Percentiles rank a stretch among this genome's conserved stretches.
These are phyloP conservation scores for Boletus bicolor DNA, from an alignment of 768 basidiomycete genomes.

Conservation along the genomic window DNA sequence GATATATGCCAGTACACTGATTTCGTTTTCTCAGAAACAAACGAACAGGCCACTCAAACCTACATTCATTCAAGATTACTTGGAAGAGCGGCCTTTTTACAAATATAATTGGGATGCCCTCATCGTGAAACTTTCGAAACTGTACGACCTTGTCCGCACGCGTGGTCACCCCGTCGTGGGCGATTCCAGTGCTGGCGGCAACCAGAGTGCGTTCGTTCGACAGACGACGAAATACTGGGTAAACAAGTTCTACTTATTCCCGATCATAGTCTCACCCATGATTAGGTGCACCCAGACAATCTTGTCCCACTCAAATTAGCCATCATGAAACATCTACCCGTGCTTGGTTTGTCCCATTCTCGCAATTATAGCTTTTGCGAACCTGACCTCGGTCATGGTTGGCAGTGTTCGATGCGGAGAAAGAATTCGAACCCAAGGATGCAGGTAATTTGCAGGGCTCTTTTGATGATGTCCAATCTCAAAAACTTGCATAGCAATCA, in stretches of 20 bases:
- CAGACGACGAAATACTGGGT: conserved; percentile 99
- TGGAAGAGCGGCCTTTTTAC: conserved; percentile 95
- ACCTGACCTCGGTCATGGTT: conserved; percentile 7
- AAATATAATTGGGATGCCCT: conserved; percentile 94
- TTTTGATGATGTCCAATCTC: not conserved
- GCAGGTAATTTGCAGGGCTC: conserved; percentile 45
- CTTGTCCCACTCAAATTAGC: conserved; percentile 90
- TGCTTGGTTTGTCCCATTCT: conserved; percentile 64
- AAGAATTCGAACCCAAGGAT: conserved; percentile 86
- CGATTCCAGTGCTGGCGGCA: conserved; percentile 91
- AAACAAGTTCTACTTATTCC: conserved; percentile 9
- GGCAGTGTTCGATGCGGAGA: conserved; percentile 88
- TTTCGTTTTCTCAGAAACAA: conserved; percentile 68
- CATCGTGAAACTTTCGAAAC: conserved; percentile 91
- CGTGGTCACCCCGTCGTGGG: conserved; percentile 93
- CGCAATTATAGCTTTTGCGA: not conserved
- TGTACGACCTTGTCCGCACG: conserved; percentile 94
- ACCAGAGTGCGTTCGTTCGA: conserved; percentile 94
- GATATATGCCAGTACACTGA: conserved; percentile 8
- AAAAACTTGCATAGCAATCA: conserved; percentile 61
- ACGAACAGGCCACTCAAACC: conserved; percentile 79
- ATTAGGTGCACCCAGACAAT: conserved; percentile 85
- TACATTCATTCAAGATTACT: conserved; percentile 85
- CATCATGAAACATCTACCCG: conserved; percentile 88
- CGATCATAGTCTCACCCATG: conserved; percentile 1